These are phyloP conservation scores for Dalbergia cultrata DNA, from an alignment of 306 rosid species.

Conservation along the genomic window DNA sequence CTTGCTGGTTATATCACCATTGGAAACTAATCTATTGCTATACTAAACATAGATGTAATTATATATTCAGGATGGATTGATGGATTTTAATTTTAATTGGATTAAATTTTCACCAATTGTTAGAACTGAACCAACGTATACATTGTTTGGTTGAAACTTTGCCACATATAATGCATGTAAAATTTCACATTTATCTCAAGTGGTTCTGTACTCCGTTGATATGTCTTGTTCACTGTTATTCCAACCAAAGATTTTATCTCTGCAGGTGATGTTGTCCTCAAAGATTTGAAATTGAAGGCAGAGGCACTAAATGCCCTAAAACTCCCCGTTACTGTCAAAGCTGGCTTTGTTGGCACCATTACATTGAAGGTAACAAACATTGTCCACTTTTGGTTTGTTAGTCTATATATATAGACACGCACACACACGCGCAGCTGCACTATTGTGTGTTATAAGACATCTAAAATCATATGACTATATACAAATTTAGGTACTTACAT, in stretches of 20 bases:
- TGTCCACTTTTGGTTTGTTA: conserved; percentile 28
- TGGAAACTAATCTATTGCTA: neutral
- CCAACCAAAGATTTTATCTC: conserved; percentile 45
- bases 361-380: conserved; percentile 82
- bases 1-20: neutral
- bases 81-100: conserved; percentile 2
- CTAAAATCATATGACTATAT: conserved; percentile 14
- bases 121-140: too few species aligned
- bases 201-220: conserved; percentile 11
- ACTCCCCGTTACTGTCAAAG: conserved; percentile 94
- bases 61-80: too few species aligned
- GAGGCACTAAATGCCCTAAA: conserved; percentile 94
- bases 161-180: conserved; percentile 20
- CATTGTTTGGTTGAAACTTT: conserved; percentile 20
- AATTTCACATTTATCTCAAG: conserved; percentile 16
- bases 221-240: conserved; percentile 38
- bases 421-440: neutral
- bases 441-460: conserved; percentile 8
- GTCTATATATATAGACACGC: neutral
- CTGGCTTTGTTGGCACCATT: conserved; percentile 95
- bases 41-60: neutral
- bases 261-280: conserved; percentile 95
- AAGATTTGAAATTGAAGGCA: conserved; percentile 92
- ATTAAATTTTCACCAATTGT: neutral
- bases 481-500: neutral